A percentile compares a stretch with the other conserved stretches of the same genome.
These are phyloP conservation scores for Trypanosoma mega DNA, from an alignment of 208 protist genomes.

Conservation along the genomic window DNA sequence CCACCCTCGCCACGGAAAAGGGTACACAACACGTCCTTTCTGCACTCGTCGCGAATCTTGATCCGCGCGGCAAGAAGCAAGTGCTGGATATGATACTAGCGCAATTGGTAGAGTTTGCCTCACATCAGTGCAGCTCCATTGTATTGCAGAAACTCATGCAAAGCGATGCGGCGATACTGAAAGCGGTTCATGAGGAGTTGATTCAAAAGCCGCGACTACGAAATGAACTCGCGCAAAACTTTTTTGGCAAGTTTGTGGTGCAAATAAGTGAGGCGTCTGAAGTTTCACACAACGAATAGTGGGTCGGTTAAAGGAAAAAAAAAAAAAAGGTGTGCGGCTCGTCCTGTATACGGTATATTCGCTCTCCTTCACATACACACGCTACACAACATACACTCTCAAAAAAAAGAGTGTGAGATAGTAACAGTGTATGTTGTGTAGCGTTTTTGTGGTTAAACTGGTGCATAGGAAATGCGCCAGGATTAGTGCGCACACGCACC, in stretches of 20 bases:
- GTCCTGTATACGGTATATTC: too few species aligned
- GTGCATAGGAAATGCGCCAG: too few species aligned
- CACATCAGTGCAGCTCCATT: slow-evolving; percentile 67
- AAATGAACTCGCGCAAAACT: slow-evolving; percentile 74
- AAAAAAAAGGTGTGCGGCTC: background rate
- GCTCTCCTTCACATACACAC: too few species aligned
- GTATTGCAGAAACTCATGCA: slow-evolving; percentile 84
- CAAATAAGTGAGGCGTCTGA: slow-evolving; percentile 42
- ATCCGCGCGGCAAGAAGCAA: slow-evolving; percentile 56
- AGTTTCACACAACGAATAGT: slow-evolving; percentile 1
- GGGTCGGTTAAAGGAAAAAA: background rate
- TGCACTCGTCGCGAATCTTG: slow-evolving; percentile 59
- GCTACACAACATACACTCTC: too few species aligned
- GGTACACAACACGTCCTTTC: slow-evolving; percentile 86
- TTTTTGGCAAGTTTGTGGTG: slow-evolving; percentile 88
- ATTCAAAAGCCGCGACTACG: slow-evolving; percentile 37
- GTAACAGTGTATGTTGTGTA: too few species aligned
- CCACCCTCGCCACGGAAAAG: slow-evolving; percentile 51
- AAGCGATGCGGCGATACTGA: slow-evolving; percentile 38
- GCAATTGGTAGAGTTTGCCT: slow-evolving; percentile 52
- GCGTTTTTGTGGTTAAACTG: too few species aligned
- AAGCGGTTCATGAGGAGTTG: slow-evolving; percentile 48
- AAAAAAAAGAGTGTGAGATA: too few species aligned
- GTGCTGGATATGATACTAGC: slow-evolving; percentile 54
- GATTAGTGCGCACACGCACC: too few species aligned